Base-by-base conservation (phyloP, 495 filamentous ascomycete genomes). In the Penicillium egyptiacum region DNA sequence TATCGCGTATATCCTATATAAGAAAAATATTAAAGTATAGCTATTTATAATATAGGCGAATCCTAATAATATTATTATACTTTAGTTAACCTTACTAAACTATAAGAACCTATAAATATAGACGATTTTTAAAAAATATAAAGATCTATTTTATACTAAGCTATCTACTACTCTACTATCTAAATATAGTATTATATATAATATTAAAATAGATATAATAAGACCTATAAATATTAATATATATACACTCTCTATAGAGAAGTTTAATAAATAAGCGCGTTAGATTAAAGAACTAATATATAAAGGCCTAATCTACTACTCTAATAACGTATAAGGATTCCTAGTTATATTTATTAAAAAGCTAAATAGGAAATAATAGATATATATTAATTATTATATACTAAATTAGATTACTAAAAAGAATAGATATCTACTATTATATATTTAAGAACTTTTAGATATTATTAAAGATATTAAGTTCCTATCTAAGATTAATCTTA, bases 21-120 rank as follows among this genome's bases (percentile, higher is more conserved):
- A 31, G 4, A 2, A 11, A 12, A 31, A 31, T 31, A 31, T 10
- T 3, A 2, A 31, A 4, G 4, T 7, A 3, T 11, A 11, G 9
- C 30, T 31, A 0, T 11, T 31, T 31, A 31, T 31, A 12, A 2
- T 31, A 0, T 7, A 7, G 1, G 30, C 30, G 9, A 12, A 10
- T 2, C 9, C 4, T 2, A 4, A 31, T 0, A 4, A 31, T 2
- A 4, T 7, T 4, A 11, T 2, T 0, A 2, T 0, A 0, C 30
- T 12, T 1, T 31, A 31, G 0, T 11, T 4, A 0, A 10, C 11
- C 1, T 10, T 31, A 31, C 30, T 12, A 31, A 10, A 12, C 1
- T 11, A 31, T 11, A 31, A 31, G 3, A 31, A 31, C 9, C 30
- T 4, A 10, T 3, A 9, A 31, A 0, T 31, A 31, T 31, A 31